Base-by-base conservation (phyloP, 352 stramenopile species). In the Globisporangium cederbergense region DNA sequence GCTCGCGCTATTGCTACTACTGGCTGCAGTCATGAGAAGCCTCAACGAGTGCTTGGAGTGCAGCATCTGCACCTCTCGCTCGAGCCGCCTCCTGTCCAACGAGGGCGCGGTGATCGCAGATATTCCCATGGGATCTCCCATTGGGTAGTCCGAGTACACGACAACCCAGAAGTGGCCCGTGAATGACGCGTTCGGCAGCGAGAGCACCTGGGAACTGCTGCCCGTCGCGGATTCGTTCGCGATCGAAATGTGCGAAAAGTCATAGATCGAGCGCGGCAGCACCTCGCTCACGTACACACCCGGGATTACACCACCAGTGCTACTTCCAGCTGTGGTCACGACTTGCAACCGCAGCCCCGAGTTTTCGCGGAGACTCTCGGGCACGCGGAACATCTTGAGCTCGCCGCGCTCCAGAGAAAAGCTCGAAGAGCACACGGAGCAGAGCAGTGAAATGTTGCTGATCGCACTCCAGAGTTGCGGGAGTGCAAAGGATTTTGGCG, bases 211-310 rank as follows among this genome's bases (percentile, higher is more conserved):
- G 16, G 66, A 53, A 42, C 61, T 67, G 9, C 51, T 59, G 6
- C 34, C 40, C 30, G 45, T 38, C 0, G 36, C 50, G 20, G 46
- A 40, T 18, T 68, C 60, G 28, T 66, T 73, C 3, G 49, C 68
- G 7, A 74, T 65, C 5, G 79, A 89, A 25, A 94, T 86, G 58
- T 82, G 73, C 4, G 72, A 79, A 61, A 92, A 92, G 61, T 94
- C 85, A 53, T 89, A 89, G 16, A 94, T 68, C 3, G 79, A 90
- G n/a, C 81, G 72, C 5, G 84, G 84, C 28, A 86, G 66, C 30
- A 79, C 71, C 60, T 91, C 81, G 51, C 82, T 88, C 51, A 92
- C 86, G 56, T 91, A 91, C 47, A 95, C 72, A 34, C 72, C 89
- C 7, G 83, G 78, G 20, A 63, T 65, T 5, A 71, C 66, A 22